Evolutionary conservation across 345 rosid genomes (phyloP).

Genomic region (Gossypium rotundifolium): DNA sequence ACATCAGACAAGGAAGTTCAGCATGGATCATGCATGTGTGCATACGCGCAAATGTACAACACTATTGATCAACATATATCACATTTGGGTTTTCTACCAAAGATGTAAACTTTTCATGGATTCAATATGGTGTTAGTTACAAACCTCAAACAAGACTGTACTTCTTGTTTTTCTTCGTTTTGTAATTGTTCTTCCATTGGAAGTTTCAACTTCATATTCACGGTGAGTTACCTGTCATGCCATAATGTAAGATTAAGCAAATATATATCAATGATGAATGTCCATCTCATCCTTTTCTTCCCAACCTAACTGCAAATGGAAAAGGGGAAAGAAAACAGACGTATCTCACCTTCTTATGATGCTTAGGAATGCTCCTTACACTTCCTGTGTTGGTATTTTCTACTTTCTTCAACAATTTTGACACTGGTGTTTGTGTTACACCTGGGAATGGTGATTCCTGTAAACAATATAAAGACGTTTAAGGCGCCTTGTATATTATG

Average conservation of each 20-base stretch:
- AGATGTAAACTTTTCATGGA: not conserved
- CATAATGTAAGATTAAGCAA: constrained; percentile 3
- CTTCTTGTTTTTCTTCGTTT: constrained; percentile 64
- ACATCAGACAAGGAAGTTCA: constrained; percentile 15
- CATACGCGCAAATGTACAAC: not conserved
- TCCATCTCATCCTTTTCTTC: not conserved
- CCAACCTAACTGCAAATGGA: not conserved
- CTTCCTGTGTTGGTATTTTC: constrained; percentile 44
- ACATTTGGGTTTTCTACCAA: not conserved
- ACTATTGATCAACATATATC: not conserved
- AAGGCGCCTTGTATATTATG: constrained; percentile 6
- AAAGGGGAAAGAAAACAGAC: not conserved
- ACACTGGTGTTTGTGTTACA: constrained; percentile 55
- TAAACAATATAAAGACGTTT: constrained; percentile 8
- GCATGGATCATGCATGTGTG: not conserved
- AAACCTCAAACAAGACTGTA: constrained; percentile 76
- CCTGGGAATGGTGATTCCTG: constrained; percentile 48
- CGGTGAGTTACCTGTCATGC: constrained; percentile 56
- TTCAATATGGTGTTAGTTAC: not conserved
- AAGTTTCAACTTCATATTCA: constrained; percentile 69
- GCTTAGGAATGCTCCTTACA: constrained; percentile 48
- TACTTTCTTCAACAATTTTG: constrained; percentile 48
- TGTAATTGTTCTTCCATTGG: constrained; percentile 54
- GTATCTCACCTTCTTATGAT: constrained; percentile 56
- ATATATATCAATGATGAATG: constrained; percentile 3